A percentile compares a stretch with the other conserved stretches of the same genome.
Evolutionary conservation across 2,329 filamentous ascomycete species (phyloP).

Genomic region (Xylariales sp.): DNA sequence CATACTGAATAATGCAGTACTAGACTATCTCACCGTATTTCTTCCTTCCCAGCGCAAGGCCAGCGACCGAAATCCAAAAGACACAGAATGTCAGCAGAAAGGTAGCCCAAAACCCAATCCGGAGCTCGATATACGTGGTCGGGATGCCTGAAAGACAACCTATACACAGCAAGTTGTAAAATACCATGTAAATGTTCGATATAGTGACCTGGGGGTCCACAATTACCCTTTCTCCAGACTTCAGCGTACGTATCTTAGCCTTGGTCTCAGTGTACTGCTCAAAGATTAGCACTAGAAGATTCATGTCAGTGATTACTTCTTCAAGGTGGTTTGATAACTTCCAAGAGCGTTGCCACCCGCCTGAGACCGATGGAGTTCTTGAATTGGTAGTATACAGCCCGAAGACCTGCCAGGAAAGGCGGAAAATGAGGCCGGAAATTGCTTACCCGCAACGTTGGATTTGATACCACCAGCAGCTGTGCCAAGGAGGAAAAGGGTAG

Average conservation of each 20-base stretch:
- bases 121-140: constrained; percentile 63
- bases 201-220: constrained; percentile 63
- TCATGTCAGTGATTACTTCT: no score
- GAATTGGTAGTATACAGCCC: no score
- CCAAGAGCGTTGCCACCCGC: no score
- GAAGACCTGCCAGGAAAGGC: no score
- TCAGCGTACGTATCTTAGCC: constrained; percentile 43
- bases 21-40: not conserved
- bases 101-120: constrained; percentile 59
- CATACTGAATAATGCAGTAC: not conserved
- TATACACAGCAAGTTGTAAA: constrained; percentile 49
- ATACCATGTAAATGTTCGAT: constrained; percentile 63
- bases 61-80: constrained; percentile 33
- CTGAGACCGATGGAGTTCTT: no score
- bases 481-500: constrained; percentile 58
- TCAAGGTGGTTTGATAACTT: no score
- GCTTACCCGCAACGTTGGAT: constrained; percentile 58
- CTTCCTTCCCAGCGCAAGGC: not conserved
- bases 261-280: constrained; percentile 60
- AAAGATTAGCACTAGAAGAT: constrained; percentile 55
- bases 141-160: constrained; percentile 65
- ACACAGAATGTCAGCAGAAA: constrained; percentile 43
- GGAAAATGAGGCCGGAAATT: no score
- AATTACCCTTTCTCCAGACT: constrained; percentile 54
- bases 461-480: constrained; percentile 67